phyloP scores from a whole-genome alignment of 2,329 filamentous ascomycete species.

The Aureobasidium subglaciale region DNA sequence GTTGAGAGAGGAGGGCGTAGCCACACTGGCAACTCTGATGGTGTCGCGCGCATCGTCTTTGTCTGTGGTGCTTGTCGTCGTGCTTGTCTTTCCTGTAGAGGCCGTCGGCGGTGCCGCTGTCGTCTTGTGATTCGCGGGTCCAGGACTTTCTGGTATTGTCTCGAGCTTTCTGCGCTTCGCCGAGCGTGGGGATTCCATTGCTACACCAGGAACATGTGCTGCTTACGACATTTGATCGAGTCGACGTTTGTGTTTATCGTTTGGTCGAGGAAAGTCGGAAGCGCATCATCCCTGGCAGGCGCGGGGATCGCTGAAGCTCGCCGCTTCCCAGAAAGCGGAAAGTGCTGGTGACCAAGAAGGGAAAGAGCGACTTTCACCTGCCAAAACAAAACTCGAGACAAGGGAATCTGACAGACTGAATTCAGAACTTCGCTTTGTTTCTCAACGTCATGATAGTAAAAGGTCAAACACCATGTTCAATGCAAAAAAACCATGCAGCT shows the following conservation, averaged over 20 bases:
- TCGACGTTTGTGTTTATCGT: background rate
- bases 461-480: too few species aligned
- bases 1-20: background rate
- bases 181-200: slow-evolving; percentile 20
- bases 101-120: background rate
- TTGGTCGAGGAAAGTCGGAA: background rate
- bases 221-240: background rate
- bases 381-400: background rate
- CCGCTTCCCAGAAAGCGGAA: too few species aligned
- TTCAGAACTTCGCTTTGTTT: too few species aligned
- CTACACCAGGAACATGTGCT: background rate
- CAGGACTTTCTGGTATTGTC: slow-evolving; percentile 14
- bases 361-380: too few species aligned
- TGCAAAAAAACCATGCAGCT: background rate
- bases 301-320: background rate
- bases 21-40: slow-evolving; percentile 1
- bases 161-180: slow-evolving; percentile 27
- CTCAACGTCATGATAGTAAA: too few species aligned
- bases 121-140: background rate
- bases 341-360: too few species aligned
- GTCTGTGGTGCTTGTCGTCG: background rate
- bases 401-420: too few species aligned
- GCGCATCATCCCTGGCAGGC: background rate
- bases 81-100: background rate
- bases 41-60: slow-evolving; percentile 12